A percentile compares a stretch with the other conserved stretches of the same genome.
Evolutionary conservation across 805 yeast genomes (phyloP).

Genomic region (Candida easanensis): DNA sequence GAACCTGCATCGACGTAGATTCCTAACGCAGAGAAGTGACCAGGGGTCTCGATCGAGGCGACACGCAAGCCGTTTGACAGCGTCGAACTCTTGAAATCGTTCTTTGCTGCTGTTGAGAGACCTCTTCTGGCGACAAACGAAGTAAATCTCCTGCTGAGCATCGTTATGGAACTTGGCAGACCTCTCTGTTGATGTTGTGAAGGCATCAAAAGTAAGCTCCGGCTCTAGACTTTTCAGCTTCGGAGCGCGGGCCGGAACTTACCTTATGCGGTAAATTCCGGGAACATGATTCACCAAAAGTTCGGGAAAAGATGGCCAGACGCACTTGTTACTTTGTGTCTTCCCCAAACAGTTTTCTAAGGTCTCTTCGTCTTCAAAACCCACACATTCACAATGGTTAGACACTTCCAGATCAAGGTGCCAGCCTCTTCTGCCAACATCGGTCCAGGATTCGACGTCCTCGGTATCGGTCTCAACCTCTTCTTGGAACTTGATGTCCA

Average conservation of each 20-base stretch:
- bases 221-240: not conserved
- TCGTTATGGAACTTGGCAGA: not conserved
- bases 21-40: slow-evolving; percentile 90
- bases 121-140: slow-evolving; percentile 7
- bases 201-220: not conserved
- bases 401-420: slow-evolving; percentile 62
- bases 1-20: slow-evolving; percentile 90
- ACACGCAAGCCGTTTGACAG: slow-evolving; percentile 77
- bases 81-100: slow-evolving; percentile 32
- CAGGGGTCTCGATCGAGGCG: slow-evolving; percentile 81
- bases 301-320: not conserved
- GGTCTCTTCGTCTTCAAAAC: too few relatives aligned
- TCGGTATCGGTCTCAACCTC: slow-evolving; percentile 84
- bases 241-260: not conserved
- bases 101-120: slow-evolving; percentile 22
- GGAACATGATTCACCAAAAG: not conserved
- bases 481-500: slow-evolving; percentile 68
- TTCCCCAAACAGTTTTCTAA: not conserved
- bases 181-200: not conserved
- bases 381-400: slow-evolving; percentile 30
- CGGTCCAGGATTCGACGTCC: slow-evolving; percentile 97
- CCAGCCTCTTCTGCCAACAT: slow-evolving; percentile 98
- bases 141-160: slow-evolving; percentile 15
- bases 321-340: not conserved
- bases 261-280: not conserved